Conservation (phyloP, 352 stramenopile genomes). For the Thraustochytrium sp. region DNA sequence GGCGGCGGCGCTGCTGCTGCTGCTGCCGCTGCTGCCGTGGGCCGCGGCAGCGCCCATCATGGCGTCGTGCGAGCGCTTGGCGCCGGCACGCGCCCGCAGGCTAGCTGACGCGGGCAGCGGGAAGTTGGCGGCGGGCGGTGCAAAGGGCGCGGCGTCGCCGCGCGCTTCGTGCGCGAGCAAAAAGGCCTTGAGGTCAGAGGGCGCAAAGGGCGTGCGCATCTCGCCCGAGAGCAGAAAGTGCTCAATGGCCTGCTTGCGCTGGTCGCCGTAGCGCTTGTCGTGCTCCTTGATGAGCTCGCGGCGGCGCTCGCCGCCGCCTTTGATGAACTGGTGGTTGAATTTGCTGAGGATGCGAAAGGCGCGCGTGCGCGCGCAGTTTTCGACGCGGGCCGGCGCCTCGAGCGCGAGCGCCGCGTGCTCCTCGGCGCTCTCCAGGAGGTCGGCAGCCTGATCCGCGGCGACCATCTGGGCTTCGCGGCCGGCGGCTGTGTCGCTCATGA, state of each 20-base stretch:
- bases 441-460: not conserved
- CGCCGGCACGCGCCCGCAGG: not conserved
- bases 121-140: too few relatives aligned
- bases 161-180: not conserved
- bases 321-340: constrained; percentile 11
- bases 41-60: not conserved
- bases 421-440: not conserved
- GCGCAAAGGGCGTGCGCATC: not conserved
- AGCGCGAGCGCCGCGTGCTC: not conserved
- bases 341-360: not conserved
- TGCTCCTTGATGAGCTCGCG: not conserved
- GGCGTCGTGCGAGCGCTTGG: not conserved
- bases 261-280: not conserved
- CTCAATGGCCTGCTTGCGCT: not conserved
- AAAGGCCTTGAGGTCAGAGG: not conserved
- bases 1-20: not conserved
- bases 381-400: not conserved
- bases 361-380: not conserved
- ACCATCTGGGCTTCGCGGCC: not conserved
- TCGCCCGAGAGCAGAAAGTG: not conserved
- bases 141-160: not conserved
- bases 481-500: not conserved
- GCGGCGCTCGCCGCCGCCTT: not conserved
- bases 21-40: not conserved
- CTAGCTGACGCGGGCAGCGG: too few relatives aligned